Evolutionary conservation across 495 filamentous ascomycete genomes (phyloP).

Genomic region (Aspergillus affinis): DNA sequence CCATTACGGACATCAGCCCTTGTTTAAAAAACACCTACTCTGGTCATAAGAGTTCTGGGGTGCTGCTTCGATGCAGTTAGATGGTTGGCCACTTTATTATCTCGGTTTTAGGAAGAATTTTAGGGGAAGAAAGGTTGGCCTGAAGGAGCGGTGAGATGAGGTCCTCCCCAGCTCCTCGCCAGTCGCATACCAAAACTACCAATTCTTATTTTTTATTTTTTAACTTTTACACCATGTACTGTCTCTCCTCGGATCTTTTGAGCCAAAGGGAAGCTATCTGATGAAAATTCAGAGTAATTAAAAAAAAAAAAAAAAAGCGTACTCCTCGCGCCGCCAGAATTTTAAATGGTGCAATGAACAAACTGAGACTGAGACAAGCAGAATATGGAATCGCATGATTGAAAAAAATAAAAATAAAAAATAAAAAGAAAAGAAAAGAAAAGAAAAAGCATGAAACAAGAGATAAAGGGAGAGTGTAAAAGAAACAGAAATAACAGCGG

Average conservation of each 20-base stretch:
- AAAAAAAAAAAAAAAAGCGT: conserved; percentile 17
- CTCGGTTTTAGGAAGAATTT: background rate
- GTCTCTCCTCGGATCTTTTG: background rate
- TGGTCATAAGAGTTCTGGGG: too few species aligned
- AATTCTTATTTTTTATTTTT: conserved; percentile 8
- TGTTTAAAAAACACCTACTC: too few species aligned
- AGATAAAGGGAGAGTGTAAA: background rate
- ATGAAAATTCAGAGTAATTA: conserved; percentile 9
- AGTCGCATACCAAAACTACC: background rate
- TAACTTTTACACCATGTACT: conserved; percentile 6
- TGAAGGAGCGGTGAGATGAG: conserved; percentile 7
- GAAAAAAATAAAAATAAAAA: background rate
- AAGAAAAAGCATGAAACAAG: background rate
- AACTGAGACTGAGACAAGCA: background rate
- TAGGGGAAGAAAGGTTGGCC: background rate
- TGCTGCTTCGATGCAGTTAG: too few species aligned
- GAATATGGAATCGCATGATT: background rate
- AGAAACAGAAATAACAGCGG: background rate
- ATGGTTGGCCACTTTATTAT: too few species aligned
- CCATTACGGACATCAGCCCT: too few species aligned
- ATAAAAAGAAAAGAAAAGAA: background rate
- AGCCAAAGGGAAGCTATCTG: background rate
- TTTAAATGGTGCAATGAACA: conserved; percentile 14
- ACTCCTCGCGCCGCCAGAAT: conserved; percentile 25
- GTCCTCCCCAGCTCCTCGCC: background rate